Evolutionary conservation across 169 alveolate genomes (phyloP).

Genomic region (Eimeria necatrix): DNA sequence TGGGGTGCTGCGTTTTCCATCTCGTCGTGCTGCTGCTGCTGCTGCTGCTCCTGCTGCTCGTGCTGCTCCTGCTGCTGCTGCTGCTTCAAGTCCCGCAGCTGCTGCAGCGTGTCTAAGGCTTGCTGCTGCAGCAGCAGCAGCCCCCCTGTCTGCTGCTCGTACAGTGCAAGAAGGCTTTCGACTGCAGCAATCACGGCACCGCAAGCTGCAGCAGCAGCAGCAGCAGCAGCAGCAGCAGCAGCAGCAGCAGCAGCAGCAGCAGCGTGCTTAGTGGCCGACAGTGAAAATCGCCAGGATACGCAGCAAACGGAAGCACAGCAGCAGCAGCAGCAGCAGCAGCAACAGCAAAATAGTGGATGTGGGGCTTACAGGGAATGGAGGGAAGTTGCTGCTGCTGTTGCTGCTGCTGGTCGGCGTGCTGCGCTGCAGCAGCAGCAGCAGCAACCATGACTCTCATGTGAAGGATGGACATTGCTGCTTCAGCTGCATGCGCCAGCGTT

Average conservation of each 20-base stretch:
- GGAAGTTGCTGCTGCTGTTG: slow-evolving; percentile 25
- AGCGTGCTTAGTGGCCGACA: no score
- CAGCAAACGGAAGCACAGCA: not conserved
- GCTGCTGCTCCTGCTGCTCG: slow-evolving; percentile 56
- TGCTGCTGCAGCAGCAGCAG: slow-evolving; percentile 72
- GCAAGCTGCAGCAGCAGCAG: slow-evolving; percentile 17
- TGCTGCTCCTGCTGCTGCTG: not conserved
- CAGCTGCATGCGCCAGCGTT: slow-evolving; percentile 29
- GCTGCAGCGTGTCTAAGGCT: slow-evolving; percentile 36
- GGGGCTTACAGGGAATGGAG: slow-evolving; percentile 1
- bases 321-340: not conserved
- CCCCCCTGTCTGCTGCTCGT: slow-evolving; percentile 56
- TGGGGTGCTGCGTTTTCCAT: not conserved
- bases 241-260: not conserved
- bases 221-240: slow-evolving; percentile 30
- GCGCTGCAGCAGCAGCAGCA: slow-evolving; percentile 2
- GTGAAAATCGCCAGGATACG: no score
- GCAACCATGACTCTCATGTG: slow-evolving; percentile 46
- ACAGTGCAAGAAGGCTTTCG: slow-evolving; percentile 4
- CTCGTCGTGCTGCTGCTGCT: not conserved
- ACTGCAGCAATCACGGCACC: slow-evolving; percentile 44
- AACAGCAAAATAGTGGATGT: not conserved
- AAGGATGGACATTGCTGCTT: slow-evolving; percentile 39
- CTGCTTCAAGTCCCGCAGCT: slow-evolving; percentile 37
- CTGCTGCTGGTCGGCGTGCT: not conserved